Evolutionary conservation across 2,329 filamentous ascomycete genomes (phyloP).

Genomic region (Penicillium griseofulvum): DNA sequence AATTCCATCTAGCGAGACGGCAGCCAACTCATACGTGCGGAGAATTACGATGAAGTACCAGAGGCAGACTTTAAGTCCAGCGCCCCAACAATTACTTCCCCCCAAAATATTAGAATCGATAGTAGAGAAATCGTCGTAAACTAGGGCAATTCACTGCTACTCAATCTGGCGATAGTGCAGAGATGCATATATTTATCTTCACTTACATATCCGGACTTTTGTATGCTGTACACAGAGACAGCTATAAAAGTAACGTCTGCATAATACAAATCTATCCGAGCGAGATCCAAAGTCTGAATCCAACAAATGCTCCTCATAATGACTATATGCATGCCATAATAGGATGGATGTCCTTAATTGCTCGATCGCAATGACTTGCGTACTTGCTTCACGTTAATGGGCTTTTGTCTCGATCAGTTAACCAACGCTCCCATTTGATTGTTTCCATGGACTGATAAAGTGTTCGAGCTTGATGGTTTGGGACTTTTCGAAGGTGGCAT

Average conservation of each 20-base stretch:
- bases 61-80: slow-evolving; percentile 7
- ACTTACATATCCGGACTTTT: no score
- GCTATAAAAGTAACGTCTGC: no score
- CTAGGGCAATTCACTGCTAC: slow-evolving; percentile 19
- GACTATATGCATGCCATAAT: slow-evolving; percentile 9
- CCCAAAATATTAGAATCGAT: slow-evolving; percentile 2
- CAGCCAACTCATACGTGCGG: neutral
- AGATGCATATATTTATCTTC: neutral
- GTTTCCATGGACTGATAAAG: slow-evolving; percentile 11
- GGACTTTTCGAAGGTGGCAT: slow-evolving; percentile 7
- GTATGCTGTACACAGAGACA: neutral
- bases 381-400: slow-evolving; percentile 8
- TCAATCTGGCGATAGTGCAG: slow-evolving; percentile 16
- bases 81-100: neutral
- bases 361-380: slow-evolving; percentile 15
- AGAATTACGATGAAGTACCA: slow-evolving; percentile 5
- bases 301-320: slow-evolving; percentile 3
- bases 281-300: slow-evolving; percentile 5
- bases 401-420: slow-evolving; percentile 11
- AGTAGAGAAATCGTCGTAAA: slow-evolving; percentile 17
- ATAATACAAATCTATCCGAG: slow-evolving; percentile 6
- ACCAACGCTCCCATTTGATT: slow-evolving; percentile 7
- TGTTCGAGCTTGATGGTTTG: slow-evolving; percentile 6
- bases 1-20: neutral
- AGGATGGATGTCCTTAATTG: slow-evolving; percentile 13